Conservation (phyloP, 805 yeast species). For the Sungouiozyma intestinalis region DNA sequence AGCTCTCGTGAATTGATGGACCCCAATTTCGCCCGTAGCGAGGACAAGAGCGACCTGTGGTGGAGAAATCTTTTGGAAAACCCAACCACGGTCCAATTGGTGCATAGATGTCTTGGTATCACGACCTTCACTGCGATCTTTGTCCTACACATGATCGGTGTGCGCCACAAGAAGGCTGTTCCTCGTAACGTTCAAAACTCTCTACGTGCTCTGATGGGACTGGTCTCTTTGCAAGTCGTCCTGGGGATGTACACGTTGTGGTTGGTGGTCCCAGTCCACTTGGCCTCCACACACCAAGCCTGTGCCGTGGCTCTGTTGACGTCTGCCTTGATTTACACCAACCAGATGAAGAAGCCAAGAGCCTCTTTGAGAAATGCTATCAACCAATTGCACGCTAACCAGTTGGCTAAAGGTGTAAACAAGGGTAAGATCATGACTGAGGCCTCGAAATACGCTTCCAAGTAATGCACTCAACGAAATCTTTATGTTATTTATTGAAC, state of each 20-base stretch:
- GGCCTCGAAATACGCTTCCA: constrained; percentile 25
- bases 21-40: constrained; percentile 54
- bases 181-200: constrained; percentile 49
- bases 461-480: neutral
- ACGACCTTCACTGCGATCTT: constrained; percentile 65
- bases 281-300: constrained; percentile 95
- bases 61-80: constrained; percentile 94
- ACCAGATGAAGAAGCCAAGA: constrained; percentile 51
- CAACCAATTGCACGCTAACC: constrained; percentile 13
- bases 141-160: constrained; percentile 61
- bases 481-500: neutral
- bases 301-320: constrained; percentile 89
- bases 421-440: constrained; percentile 28
- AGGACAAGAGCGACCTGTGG: constrained; percentile 60
- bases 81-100: constrained; percentile 90
- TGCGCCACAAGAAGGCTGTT: constrained; percentile 40
- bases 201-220: constrained; percentile 65
- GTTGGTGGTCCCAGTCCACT: constrained; percentile 81
- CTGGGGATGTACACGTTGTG: constrained; percentile 80
- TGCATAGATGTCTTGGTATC: constrained; percentile 77
- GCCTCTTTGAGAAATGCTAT: constrained; percentile 30
- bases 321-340: constrained; percentile 52
- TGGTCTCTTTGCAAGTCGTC: constrained; percentile 72
- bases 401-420: constrained; percentile 23
- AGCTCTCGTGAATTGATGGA: constrained; percentile 68